phyloP scores from a whole-genome alignment of 176 grass and related monocot genomes.

The Carex myosuroides region DNA sequence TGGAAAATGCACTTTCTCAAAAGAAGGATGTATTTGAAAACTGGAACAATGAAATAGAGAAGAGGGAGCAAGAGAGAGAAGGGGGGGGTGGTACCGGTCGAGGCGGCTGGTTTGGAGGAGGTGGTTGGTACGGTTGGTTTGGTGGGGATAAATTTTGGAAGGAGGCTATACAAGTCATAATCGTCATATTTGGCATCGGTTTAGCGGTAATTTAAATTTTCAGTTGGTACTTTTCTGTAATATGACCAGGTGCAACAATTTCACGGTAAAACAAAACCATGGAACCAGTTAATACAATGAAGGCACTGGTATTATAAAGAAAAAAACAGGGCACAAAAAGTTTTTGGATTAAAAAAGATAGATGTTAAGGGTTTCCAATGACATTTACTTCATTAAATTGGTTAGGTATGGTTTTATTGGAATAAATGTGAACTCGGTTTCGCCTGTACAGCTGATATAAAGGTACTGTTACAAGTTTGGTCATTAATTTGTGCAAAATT shows the following conservation, averaged over 20 bases:
- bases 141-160: slow-evolving; percentile 61
- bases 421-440: no score
- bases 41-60: slow-evolving; percentile 36
- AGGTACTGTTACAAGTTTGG: not conserved
- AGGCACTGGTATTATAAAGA: not conserved
- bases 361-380: no score
- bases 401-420: no score
- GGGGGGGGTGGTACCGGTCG: slow-evolving; percentile 28
- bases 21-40: slow-evolving; percentile 34
- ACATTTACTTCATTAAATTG: no score
- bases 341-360: no score
- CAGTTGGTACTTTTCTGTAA: not conserved
- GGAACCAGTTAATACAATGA: not conserved
- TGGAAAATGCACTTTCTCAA: slow-evolving; percentile 37
- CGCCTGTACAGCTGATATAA: not conserved
- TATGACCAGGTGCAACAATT: not conserved
- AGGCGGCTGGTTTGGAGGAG: slow-evolving; percentile 50
- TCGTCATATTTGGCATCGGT: not conserved
- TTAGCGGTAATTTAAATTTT: not conserved
- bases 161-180: slow-evolving; percentile 45
- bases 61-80: slow-evolving; percentile 19
- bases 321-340: no score
- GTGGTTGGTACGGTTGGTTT: slow-evolving; percentile 69
- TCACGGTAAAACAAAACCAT: not conserved
- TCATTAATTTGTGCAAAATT: not conserved